These are phyloP conservation scores for Mucor ambiguus DNA, from an alignment of 371 early-diverging fungal species.

Conservation along the genomic window DNA sequence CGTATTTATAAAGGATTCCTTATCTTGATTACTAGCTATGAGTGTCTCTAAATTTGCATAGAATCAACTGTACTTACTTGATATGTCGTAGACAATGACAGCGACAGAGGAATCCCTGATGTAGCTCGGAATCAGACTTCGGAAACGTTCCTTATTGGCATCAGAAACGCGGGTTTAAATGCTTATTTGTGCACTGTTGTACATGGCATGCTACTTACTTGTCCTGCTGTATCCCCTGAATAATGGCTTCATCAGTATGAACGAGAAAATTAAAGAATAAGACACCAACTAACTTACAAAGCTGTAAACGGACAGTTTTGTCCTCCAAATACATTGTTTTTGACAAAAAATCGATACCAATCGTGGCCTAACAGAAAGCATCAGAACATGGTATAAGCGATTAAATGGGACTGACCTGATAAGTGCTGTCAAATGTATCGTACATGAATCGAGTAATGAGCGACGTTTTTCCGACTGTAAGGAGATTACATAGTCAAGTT, in stretches of 20 bases:
- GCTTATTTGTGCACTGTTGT: constrained; percentile 2
- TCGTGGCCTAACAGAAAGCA: constrained; percentile 84
- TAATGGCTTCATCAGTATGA: background rate
- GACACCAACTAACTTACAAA: constrained; percentile 50
- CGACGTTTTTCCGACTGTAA: constrained; percentile 95
- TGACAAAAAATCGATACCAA: constrained; percentile 99
- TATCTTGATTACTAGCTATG: constrained; percentile 53
- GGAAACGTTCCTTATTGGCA: constrained; percentile 83
- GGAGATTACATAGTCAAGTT: too few relatives aligned
- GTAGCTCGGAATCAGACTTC: constrained; percentile 97
- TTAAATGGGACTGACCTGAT: constrained; percentile 63
- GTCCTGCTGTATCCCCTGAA: constrained; percentile 98
- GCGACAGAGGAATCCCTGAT: constrained; percentile 98
- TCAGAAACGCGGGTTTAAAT: background rate
- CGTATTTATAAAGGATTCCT: constrained; percentile 92
- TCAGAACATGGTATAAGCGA: background rate
- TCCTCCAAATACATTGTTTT: constrained; percentile 99
- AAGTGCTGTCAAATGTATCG: constrained; percentile 96
- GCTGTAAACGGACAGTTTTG: constrained; percentile 95
- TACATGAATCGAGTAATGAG: too few relatives aligned
- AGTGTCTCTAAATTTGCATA: background rate
- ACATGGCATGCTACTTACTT: constrained; percentile 59
- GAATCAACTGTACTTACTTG: constrained; percentile 57
- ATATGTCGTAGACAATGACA: constrained; percentile 97
- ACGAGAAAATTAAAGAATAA: background rate